Base-by-base conservation (phyloP, 768 basidiomycete genomes). In the Mycena crocata region DNA sequence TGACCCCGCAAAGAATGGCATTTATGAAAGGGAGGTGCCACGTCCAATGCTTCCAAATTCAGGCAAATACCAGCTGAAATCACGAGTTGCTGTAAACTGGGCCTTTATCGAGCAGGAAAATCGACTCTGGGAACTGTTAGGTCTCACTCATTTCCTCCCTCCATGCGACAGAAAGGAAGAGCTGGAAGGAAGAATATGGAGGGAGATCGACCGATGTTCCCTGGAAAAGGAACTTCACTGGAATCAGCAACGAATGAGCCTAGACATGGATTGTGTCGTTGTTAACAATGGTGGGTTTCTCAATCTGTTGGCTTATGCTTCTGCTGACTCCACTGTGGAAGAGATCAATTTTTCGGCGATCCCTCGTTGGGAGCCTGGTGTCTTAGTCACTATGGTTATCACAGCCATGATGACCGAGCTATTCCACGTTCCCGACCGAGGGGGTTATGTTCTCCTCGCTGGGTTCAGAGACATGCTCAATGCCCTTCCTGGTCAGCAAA, bases 331-430 rank as follows among this genome's bases (percentile, higher is more conserved):
- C 23, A 9, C 4, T 28, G 30, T 44, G 7, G 34, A n/a, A 59
- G 64, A 54, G 5, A 15, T 31, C 15, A 35, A 66, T 30, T 66
- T 66, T 66, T 42, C 24, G 0, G 23, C 49, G 1, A 28, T 66
- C 9, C 21, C 57, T 13, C 50, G 28, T 17, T 26, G 57, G 32
- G 68, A 51, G 26, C 66, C 66, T 2, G 30, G 26, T n/a, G 31
- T 64, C 32, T 55, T 58, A n/a, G 57, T 58, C 30, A 28, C 56
- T 34, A 63, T 48, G 30, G 57, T 71, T 49, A 37, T 71, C 3
- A 69, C 70, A 0, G 60, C 74, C 21, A 65, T 76, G 14, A 48
- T 76, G 49, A 51, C 69, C 21, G 61, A 73, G 28, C 61, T 77
- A 3, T 75, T 64, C 37, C 73, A 75, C 45, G 44, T 70, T 3